Evolutionary conservation across 2,329 filamentous ascomycete species (phyloP).

Genomic region (Geoglossum cookeanum): DNA sequence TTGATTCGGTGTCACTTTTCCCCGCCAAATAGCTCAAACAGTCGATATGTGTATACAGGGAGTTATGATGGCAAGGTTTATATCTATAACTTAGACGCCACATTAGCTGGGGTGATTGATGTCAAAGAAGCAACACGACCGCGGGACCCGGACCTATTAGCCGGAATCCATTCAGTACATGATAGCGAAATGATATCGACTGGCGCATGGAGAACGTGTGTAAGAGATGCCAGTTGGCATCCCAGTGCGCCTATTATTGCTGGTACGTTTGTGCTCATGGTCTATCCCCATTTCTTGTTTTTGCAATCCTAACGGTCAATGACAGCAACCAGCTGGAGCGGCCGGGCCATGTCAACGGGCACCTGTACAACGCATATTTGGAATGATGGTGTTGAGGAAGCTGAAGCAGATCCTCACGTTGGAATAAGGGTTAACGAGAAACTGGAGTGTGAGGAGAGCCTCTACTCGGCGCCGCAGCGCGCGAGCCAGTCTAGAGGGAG

Average conservation of each 20-base stretch:
- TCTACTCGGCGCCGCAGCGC: constrained; percentile 17
- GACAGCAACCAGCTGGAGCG: constrained; percentile 65
- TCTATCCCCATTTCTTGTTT: background rate
- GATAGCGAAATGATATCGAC: constrained; percentile 32
- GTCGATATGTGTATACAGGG: constrained; percentile 81
- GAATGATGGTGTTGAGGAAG: constrained; percentile 44
- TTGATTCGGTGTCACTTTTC: constrained; percentile 92
- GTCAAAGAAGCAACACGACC: constrained; percentile 53
- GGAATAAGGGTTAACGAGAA: constrained; percentile 41
- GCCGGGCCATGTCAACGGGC: constrained; percentile 50
- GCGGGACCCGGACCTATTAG: constrained; percentile 19
- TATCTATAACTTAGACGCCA: constrained; percentile 87
- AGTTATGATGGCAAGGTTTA: constrained; percentile 79
- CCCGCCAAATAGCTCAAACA: constrained; percentile 67
- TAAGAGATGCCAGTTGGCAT: constrained; percentile 83
- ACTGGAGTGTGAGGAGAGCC: constrained; percentile 29
- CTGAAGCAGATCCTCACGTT: constrained; percentile 42
- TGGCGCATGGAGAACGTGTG: constrained; percentile 52
- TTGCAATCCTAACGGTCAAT: background rate
- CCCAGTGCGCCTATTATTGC: constrained; percentile 65
- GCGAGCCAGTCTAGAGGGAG: background rate
- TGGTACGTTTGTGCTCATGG: constrained; percentile 24
- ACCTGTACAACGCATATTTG: constrained; percentile 64
- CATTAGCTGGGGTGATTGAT: constrained; percentile 57
- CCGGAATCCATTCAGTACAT: constrained; percentile 25